Conservation (phyloP, 192 early-diverging fungal species). For the Gaertneriomyces sp. region DNA sequence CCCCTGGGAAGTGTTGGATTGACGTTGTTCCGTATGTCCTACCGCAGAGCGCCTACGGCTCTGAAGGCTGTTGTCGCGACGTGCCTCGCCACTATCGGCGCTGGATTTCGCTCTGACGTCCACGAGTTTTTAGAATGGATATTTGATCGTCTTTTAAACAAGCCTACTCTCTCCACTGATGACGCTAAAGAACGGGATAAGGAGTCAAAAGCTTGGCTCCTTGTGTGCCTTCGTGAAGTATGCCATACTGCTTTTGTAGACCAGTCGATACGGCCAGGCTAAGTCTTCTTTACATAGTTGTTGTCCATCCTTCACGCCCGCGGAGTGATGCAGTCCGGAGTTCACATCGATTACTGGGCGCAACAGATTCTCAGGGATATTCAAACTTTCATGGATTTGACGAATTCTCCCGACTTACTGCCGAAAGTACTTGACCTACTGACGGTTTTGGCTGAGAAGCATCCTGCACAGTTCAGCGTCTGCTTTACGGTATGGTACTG, state of each 20-base stretch:
- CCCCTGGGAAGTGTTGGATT: too few relatives aligned
- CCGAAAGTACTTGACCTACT: slow-evolving; percentile 38
- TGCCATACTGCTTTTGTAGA: neutral
- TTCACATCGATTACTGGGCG: slow-evolving; percentile 12
- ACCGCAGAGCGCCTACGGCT: neutral
- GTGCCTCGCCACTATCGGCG: slow-evolving; percentile 16
- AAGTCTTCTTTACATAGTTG: neutral
- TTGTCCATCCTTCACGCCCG: neutral
- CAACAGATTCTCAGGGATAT: slow-evolving; percentile 21
- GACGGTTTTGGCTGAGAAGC: slow-evolving; percentile 27
- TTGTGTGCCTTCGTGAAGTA: slow-evolving; percentile 18
- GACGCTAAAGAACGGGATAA: slow-evolving; percentile 7
- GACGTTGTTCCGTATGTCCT: too few relatives aligned
- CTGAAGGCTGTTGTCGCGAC: slow-evolving; percentile 3
- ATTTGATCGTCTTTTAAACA: slow-evolving; percentile 14
- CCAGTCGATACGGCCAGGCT: neutral
- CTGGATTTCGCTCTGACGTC: neutral
- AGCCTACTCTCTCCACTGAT: neutral
- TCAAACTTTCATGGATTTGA: slow-evolving; percentile 38
- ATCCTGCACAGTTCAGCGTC: slow-evolving; percentile 27
- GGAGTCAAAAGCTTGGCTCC: slow-evolving; percentile 23
- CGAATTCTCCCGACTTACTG: slow-evolving; percentile 30
- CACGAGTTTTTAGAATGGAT: slow-evolving; percentile 9
- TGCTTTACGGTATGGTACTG: slow-evolving; percentile 29
- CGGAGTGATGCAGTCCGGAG: neutral